Conservation (phyloP, 129 eudicot genomes). For the Silybum marianum region DNA sequence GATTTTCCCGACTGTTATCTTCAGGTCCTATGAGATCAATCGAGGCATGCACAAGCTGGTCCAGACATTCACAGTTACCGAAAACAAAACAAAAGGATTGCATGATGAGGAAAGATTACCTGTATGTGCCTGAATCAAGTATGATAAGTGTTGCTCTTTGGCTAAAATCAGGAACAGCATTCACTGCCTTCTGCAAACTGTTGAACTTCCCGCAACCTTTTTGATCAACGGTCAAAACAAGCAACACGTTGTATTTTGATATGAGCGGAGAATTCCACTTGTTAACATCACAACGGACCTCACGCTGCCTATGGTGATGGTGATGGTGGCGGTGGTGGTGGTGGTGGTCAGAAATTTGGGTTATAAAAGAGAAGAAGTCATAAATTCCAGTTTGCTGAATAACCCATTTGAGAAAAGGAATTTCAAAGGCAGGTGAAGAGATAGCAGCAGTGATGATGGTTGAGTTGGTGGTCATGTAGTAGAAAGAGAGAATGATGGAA, state of each 20-base stretch:
- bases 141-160: constrained; percentile 56
- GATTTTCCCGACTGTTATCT: background rate
- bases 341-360: background rate
- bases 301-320: constrained; percentile 11
- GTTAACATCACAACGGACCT: constrained; percentile 36
- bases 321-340: constrained; percentile 22
- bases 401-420: constrained; percentile 34
- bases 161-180: constrained; percentile 59
- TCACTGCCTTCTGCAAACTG: constrained; percentile 75
- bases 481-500: constrained; percentile 39
- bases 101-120: constrained; percentile 33
- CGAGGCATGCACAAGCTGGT: background rate
- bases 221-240: constrained; percentile 53
- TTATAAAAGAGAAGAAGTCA: constrained; percentile 26
- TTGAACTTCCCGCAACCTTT: constrained; percentile 77
- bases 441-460: background rate
- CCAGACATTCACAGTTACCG: background rate
- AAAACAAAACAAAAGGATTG: background rate
- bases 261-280: constrained; percentile 65
- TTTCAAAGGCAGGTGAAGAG: background rate
- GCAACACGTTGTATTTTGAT: constrained; percentile 49
- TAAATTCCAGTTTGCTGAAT: constrained; percentile 29
- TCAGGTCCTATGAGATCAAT: background rate
- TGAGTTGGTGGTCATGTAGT: constrained; percentile 19
- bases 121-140: constrained; percentile 73